Percentiles rank a stretch among this genome's conserved stretches.
phyloP scores from a whole-genome alignment of 306 rosid species.

The Medicago ruthenica region DNA sequence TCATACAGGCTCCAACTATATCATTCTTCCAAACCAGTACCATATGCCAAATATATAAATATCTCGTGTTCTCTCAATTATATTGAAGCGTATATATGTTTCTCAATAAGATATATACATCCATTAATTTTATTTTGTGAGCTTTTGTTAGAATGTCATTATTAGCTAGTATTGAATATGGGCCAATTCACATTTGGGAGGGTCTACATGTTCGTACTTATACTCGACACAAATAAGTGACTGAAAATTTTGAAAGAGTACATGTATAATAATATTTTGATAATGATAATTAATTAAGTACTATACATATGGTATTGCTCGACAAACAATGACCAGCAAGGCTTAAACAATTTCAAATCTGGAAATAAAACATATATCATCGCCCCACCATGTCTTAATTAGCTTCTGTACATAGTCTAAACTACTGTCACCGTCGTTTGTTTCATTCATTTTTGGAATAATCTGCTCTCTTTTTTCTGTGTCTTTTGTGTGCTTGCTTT shows the following conservation, averaged over 20 bases:
- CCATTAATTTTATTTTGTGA: neutral
- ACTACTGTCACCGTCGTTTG: constrained; percentile 49
- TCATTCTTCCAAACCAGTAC: too few relatives aligned
- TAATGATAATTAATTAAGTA: constrained; percentile 35
- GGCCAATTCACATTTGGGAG: constrained; percentile 55
- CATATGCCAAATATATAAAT: too few relatives aligned
- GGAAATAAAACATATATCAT: constrained; percentile 33
- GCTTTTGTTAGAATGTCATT: constrained; percentile 60
- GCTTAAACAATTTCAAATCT: constrained; percentile 51
- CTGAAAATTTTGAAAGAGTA: constrained; percentile 41
- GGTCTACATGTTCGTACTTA: constrained; percentile 72
- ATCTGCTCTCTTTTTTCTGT: neutral
- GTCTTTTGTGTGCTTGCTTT: constrained; percentile 21
- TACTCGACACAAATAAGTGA: constrained; percentile 58
- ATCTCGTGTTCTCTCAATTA: neutral
- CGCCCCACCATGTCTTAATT: constrained; percentile 15
- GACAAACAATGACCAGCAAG: constrained; percentile 60
- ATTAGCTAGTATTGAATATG: constrained; percentile 48
- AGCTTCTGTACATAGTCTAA: constrained; percentile 35
- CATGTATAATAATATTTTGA: constrained; percentile 31
- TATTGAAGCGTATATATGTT: neutral
- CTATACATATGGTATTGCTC: constrained; percentile 51
- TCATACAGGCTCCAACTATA: too few relatives aligned
- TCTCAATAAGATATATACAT: too few relatives aligned
- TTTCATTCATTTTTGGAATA: constrained; percentile 56